Evolutionary conservation across 306 rosid species (phyloP), one percentile per base, ranked within the genome.

Genomic region (Vachellia pachyceras): DNA sequence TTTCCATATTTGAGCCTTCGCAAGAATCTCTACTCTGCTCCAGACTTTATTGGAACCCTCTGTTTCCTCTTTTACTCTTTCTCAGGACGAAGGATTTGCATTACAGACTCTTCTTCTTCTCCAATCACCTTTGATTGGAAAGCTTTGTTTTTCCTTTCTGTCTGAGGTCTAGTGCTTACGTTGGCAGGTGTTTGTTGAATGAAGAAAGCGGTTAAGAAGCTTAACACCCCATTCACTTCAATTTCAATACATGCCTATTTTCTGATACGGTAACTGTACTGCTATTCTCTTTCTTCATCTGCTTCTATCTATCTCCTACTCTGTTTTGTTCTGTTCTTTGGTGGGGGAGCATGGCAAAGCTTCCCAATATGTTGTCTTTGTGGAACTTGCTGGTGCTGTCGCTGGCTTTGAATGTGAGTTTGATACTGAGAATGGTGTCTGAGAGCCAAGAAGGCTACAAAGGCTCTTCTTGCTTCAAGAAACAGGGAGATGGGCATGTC

Each of bases 351-450:
- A 91, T 93, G 97, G 80, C 82, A 0, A 83, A 81, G 39, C 82
- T 87, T 42, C 72, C 73, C 5, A 25, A 74, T 5, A 10, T 87
- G 40, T 75, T 88, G 75, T 89, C 94, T 63, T 5, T 83, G 73
- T 87, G 78, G 42, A 87, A 89, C 89, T 82, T 88, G 10, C 57
- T 94, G 29, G 87, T 86, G 25, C 35, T 92, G 17, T 94, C 98
- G 0, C 83, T 94, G 8, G 98, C 96, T 61, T 79, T 94, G 72
- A 94, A 94, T 75, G 87, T 89, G 68, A 87, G 93, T 81, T 79
- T 92, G 67, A 83, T 90, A 54, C 61, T 90, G 39, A 85, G 90
- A 86, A 78, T 82, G 6, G 6, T 87, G 42, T 66, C 69, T 57
- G 84, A 86, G 50, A 69, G 57, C 22, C 85, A 80, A 46, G 50